These are phyloP conservation scores for Sarocladium brachiariae DNA, from an alignment of 2,329 filamentous ascomycete species.

Conservation along the genomic window DNA sequence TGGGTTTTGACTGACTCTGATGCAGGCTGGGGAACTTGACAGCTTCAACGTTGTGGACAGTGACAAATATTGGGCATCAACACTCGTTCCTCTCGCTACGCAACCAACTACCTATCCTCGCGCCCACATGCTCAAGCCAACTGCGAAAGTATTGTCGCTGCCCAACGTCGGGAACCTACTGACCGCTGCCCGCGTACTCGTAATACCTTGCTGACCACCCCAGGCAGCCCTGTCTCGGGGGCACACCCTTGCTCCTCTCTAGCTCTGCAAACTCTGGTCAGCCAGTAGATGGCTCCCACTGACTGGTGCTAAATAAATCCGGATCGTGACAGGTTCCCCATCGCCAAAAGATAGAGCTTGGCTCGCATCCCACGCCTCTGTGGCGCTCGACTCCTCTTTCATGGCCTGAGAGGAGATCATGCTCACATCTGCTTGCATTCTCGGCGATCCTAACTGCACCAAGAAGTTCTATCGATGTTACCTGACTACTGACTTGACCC, in stretches of 20 bases:
- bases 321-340: slow-evolving; percentile 1
- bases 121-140: not conserved
- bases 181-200: no score
- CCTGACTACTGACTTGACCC: not conserved
- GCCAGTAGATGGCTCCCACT: no score
- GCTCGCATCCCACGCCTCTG: no score
- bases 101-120: not conserved
- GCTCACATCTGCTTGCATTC: not conserved
- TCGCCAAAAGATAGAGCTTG: not conserved
- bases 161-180: not conserved
- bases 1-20: not conserved
- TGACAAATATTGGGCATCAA: slow-evolving; percentile 6
- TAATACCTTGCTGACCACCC: not conserved
- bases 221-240: slow-evolving; percentile 6
- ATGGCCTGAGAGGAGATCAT: slow-evolving; percentile 6
- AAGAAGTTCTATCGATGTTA: not conserved
- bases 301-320: not conserved
- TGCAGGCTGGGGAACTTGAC: not conserved
- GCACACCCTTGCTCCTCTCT: not conserved
- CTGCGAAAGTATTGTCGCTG: slow-evolving; percentile 3
- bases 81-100: not conserved
- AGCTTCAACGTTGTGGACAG: not conserved
- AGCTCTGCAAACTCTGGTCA: not conserved
- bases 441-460: not conserved
- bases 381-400: no score